Percentiles rank a stretch among this genome's conserved stretches.
phyloP scores from a whole-genome alignment of 345 rosid genomes.

The Brassica carinata region DNA sequence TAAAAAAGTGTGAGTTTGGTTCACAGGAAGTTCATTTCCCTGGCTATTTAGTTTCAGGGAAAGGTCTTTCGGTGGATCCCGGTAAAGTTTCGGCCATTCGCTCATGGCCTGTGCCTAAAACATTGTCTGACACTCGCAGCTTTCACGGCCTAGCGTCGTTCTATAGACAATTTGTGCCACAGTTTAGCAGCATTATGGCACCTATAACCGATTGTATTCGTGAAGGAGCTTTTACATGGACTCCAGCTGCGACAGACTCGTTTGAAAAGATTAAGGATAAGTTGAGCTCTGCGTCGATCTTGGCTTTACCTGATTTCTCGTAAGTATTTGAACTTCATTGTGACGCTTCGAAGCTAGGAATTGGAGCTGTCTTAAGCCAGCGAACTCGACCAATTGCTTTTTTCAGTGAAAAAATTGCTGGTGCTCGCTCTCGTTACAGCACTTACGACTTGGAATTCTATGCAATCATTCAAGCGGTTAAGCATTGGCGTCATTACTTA shows the following conservation, averaged over 20 bases:
- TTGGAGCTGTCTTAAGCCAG: too few species aligned
- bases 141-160: neutral
- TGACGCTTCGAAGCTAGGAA: too few species aligned
- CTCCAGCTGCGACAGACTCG: neutral
- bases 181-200: neutral
- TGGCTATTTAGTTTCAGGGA: too few species aligned
- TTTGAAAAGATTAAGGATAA: too few species aligned
- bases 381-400: too few species aligned
- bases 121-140: neutral
- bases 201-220: neutral
- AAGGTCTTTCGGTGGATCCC: neutral
- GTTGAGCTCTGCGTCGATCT: too few species aligned
- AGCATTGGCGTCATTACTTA: neutral
- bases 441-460: neutral
- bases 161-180: neutral
- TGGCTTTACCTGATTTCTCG: too few species aligned
- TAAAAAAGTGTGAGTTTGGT: too few species aligned
- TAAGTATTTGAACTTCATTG: too few species aligned
- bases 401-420: too few species aligned
- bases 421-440: too few species aligned
- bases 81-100: neutral
- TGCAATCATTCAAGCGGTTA: neutral
- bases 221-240: neutral
- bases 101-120: neutral
- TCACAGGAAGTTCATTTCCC: too few species aligned